Conservation (phyloP, 1,139 yeast genomes). For the Taphrina flavorubra region DNA sequence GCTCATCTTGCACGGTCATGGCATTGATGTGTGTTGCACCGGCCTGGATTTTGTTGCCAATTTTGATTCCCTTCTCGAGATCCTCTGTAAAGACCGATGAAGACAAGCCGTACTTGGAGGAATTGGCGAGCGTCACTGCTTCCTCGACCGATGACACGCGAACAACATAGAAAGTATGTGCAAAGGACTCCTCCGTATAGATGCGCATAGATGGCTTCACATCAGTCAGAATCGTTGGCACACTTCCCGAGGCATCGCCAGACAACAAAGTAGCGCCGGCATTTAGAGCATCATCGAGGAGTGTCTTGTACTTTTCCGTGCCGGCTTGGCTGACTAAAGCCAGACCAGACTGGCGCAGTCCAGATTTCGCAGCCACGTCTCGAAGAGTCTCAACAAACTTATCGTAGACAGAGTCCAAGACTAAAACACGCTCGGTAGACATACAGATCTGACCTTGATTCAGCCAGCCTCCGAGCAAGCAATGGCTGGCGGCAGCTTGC, state of each 20-base stretch:
- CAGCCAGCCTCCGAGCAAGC: constrained; percentile 77
- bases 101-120: constrained; percentile 59
- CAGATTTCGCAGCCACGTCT: constrained; percentile 65
- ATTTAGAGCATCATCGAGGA: constrained; percentile 56
- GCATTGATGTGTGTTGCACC: constrained; percentile 67
- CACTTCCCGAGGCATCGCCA: constrained; percentile 45
- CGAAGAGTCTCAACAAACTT: constrained; percentile 58
- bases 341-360: constrained; percentile 65
- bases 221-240: constrained; percentile 54
- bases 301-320: constrained; percentile 48
- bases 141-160: constrained; percentile 54
- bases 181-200: constrained; percentile 77
- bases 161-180: constrained; percentile 57
- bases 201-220: constrained; percentile 54
- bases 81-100: constrained; percentile 63
- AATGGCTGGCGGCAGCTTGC: constrained; percentile 61
- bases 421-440: constrained; percentile 75
- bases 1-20: constrained; percentile 58
- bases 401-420: constrained; percentile 67
- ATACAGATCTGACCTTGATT: constrained; percentile 89
- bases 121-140: constrained; percentile 52
- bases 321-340: neutral
- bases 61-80: constrained; percentile 59
- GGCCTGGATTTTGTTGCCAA: constrained; percentile 73
- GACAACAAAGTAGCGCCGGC: constrained; percentile 56